Evolutionary conservation across 148 eudicot species (phyloP).

Genomic region (Amaranthus hypochondriacus): DNA sequence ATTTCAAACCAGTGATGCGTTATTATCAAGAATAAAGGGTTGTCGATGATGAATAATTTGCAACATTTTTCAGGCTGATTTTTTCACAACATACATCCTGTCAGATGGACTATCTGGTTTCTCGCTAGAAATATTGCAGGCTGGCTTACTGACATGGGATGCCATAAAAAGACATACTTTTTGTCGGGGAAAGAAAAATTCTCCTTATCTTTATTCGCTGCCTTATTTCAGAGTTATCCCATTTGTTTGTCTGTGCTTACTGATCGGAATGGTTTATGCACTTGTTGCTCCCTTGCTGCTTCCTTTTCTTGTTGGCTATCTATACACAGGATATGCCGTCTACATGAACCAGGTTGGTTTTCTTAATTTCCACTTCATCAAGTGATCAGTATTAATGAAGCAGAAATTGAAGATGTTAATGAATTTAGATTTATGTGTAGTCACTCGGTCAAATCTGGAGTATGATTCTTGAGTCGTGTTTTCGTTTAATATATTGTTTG

Average conservation of each 20-base stretch:
- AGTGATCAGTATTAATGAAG: background rate
- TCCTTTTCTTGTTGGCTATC: slow-evolving; percentile 82
- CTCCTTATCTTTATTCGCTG: slow-evolving; percentile 60
- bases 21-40: background rate
- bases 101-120: slow-evolving; percentile 88
- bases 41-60: background rate
- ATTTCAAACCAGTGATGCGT: background rate
- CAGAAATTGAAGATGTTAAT: background rate
- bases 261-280: slow-evolving; percentile 84
- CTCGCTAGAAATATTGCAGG: slow-evolving; percentile 80
- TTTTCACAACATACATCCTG: slow-evolving; percentile 86
- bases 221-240: slow-evolving; percentile 78
- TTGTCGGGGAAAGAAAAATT: slow-evolving; percentile 59
- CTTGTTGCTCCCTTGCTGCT: slow-evolving; percentile 85
- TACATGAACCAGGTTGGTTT: slow-evolving; percentile 73
- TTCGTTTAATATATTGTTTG: background rate
- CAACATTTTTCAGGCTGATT: slow-evolving; percentile 68
- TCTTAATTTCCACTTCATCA: background rate
- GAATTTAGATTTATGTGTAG: background rate
- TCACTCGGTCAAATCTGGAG: background rate
- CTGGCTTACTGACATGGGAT: slow-evolving; percentile 74
- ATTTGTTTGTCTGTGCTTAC: slow-evolving; percentile 52
- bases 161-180: slow-evolving; percentile 41
- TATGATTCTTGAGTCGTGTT: background rate
- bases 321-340: slow-evolving; percentile 76